Conservation (phyloP, 768 basidiomycete species). For the Suillus hirtellus region DNA sequence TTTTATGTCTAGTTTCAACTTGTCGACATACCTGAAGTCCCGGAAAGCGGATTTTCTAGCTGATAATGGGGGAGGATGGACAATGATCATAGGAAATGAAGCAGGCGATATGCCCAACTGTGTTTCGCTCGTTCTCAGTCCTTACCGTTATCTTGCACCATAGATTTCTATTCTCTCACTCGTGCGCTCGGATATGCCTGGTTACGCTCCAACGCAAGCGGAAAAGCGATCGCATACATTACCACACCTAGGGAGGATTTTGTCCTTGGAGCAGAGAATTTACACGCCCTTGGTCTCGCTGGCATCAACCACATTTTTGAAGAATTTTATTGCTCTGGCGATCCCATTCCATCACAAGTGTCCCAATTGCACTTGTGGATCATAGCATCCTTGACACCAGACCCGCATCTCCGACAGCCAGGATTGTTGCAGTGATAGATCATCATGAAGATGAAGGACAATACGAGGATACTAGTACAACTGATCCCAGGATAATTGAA, state of each 20-base stretch:
- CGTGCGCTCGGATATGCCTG: slow-evolving; percentile 85
- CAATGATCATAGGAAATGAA: slow-evolving; percentile 92
- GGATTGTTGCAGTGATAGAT: slow-evolving; percentile 82
- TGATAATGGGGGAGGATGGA: slow-evolving; percentile 69
- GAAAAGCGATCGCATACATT: slow-evolving; percentile 68
- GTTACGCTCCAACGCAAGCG: slow-evolving; percentile 55
- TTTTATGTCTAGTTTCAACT: slow-evolving; percentile 23
- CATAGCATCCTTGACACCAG: slow-evolving; percentile 70
- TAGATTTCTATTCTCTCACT: slow-evolving; percentile 90
- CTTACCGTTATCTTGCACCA: not conserved
- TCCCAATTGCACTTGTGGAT: slow-evolving; percentile 79
- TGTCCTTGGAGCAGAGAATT: slow-evolving; percentile 57
- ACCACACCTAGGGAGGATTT: slow-evolving; percentile 72
- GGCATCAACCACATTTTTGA: slow-evolving; percentile 26
- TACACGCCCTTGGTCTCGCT: not conserved
- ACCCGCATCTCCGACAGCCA: slow-evolving; percentile 41
- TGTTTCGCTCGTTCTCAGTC: slow-evolving; percentile 2
- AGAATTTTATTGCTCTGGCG: slow-evolving; percentile 67
- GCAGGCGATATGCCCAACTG: slow-evolving; percentile 69
- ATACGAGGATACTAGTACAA: slow-evolving; percentile 48
- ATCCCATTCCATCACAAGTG: slow-evolving; percentile 45
- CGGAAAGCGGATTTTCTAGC: slow-evolving; percentile 62
- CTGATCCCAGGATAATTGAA: slow-evolving; percentile 64
- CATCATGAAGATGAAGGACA: slow-evolving; percentile 87
- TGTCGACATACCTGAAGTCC: slow-evolving; percentile 42